Base-by-base conservation (phyloP, 805 yeast genomes). In the Spencermartinsiella europaea region DNA sequence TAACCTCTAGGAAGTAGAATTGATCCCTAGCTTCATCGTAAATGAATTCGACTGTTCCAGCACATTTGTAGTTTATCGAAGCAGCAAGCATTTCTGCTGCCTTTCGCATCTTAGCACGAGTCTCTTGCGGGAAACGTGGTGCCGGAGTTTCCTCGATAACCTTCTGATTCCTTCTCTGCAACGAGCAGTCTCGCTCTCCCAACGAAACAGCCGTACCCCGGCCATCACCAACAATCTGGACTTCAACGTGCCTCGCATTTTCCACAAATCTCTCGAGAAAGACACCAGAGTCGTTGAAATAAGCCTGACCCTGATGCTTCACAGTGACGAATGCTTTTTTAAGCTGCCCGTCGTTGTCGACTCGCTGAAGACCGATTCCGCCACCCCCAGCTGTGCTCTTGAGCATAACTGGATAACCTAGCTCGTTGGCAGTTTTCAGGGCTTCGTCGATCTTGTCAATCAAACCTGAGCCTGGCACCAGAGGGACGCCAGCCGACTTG, bases 331-430 rank as follows among this genome's bases (percentile, higher is more conserved):
- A 91, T 12, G 90, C 95, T 51, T 84, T 71, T 68, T 80, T 86
- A 53, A 93, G 80, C 50, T 93, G 97, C 16, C 65, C 80, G 55
- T 78, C 85, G 31, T 80, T 75, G 60, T 90, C 96, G 49, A 90
- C 97, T 63, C 89, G 85, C 66, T 91, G 97, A 57, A 91, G 72
- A 54, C 99, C 99, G 61, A 91, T 91, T 69, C 99, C 99, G 67
- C 99, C 99, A 61, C 99, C 99, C 64, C 99, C 99, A 21, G 98
- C 98, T 51, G 99, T 93, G 21, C 95, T 85, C 68, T 91, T 91
- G 42, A 93, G 86, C 98, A 91, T 91, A 28, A 91, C 79, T 22
- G 98, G 98, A 59, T 87, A 93, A 16, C 73, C 76, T 34, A 91
- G 71, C 57, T 76, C 69, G 15, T 77, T 80, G 14, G 96, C 98